These are phyloP conservation scores for Trichoderma sp. DNA, from an alignment of 2,329 filamentous ascomycete species.

Conservation along the genomic window DNA sequence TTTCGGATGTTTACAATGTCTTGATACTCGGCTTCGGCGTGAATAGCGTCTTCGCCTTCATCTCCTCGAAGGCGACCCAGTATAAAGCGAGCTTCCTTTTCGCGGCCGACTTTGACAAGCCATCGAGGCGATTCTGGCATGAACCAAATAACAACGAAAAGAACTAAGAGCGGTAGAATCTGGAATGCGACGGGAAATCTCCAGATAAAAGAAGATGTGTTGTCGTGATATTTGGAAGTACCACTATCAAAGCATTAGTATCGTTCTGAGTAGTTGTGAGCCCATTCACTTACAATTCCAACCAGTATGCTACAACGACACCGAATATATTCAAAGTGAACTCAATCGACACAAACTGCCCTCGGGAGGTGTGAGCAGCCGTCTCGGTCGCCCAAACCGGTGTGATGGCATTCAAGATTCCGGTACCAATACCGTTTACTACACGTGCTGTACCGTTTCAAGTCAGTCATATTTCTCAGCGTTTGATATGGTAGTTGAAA, in stretches of 20 bases:
- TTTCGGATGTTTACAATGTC: constrained; percentile 68
- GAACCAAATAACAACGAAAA: constrained; percentile 63
- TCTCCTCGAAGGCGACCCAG: constrained; percentile 66
- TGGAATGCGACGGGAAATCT: constrained; percentile 73
- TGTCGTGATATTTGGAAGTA: constrained; percentile 62
- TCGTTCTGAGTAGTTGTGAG: background rate
- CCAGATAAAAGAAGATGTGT: constrained; percentile 63
- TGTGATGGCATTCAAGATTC: constrained; percentile 70
- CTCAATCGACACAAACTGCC: constrained; percentile 71
- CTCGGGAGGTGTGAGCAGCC: constrained; percentile 67
- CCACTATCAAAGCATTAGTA: constrained; percentile 42
- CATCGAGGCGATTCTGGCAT: constrained; percentile 72
- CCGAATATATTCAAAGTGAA: constrained; percentile 76
- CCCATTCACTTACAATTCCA: constrained; percentile 47
- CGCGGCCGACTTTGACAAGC: constrained; percentile 67
- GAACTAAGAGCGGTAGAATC: constrained; percentile 63
- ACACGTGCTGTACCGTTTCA: constrained; percentile 33
- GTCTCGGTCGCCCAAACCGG: constrained; percentile 75
- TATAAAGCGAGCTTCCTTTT: constrained; percentile 69
- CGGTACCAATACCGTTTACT: constrained; percentile 67
- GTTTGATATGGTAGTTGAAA: background rate
- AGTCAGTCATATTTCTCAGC: background rate
- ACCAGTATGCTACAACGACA: constrained; percentile 64
- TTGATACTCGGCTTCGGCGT: constrained; percentile 65
- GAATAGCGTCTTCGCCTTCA: constrained; percentile 53